A percentile compares a stretch with the other conserved stretches of the same genome.
Conservation (phyloP, 257 asterid species). For the Scutellaria baicalensis region DNA sequence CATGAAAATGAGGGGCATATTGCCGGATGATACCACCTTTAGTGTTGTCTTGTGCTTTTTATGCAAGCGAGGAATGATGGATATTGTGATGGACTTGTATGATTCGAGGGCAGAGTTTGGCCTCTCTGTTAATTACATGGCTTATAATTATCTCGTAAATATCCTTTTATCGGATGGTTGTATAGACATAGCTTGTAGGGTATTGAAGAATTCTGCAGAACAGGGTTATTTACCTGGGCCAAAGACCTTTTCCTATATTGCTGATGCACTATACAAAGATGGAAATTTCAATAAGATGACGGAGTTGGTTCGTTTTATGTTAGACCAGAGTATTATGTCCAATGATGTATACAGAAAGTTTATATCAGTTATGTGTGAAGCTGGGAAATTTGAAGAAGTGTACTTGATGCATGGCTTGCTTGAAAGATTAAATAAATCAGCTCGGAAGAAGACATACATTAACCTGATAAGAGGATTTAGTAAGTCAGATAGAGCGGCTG, state of each 20-base stretch:
- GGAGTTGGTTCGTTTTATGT: conserved; percentile 48
- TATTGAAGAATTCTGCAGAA: conserved; percentile 44
- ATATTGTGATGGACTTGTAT: conserved; percentile 62
- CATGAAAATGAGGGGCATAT: conserved; percentile 49
- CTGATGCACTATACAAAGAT: conserved; percentile 58
- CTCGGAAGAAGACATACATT: conserved; percentile 40
- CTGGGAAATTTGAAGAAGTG: conserved; percentile 56
- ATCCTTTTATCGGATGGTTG: conserved; percentile 50
- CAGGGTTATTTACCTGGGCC: conserved; percentile 59
- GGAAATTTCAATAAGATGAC: conserved; percentile 62
- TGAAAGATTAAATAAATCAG: conserved; percentile 26
- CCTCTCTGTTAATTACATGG: conserved; percentile 59
- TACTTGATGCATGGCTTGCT: conserved; percentile 48
- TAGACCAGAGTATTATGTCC: conserved; percentile 40
- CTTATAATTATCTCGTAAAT: conserved; percentile 73
- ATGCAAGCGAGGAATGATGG: conserved; percentile 71
- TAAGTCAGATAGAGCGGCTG: conserved; percentile 46
- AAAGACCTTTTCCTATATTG: conserved; percentile 45
- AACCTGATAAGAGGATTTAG: conserved; percentile 53
- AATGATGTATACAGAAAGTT: conserved; percentile 40
- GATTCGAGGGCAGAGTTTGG: conserved; percentile 61
- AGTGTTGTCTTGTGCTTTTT: conserved; percentile 68
- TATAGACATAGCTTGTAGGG: conserved; percentile 41
- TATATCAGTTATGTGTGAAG: conserved; percentile 54
- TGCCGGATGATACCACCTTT: conserved; percentile 64